Conservation (phyloP, 2,329 filamentous ascomycete species). For the Mycosphaerella sp. region DNA sequence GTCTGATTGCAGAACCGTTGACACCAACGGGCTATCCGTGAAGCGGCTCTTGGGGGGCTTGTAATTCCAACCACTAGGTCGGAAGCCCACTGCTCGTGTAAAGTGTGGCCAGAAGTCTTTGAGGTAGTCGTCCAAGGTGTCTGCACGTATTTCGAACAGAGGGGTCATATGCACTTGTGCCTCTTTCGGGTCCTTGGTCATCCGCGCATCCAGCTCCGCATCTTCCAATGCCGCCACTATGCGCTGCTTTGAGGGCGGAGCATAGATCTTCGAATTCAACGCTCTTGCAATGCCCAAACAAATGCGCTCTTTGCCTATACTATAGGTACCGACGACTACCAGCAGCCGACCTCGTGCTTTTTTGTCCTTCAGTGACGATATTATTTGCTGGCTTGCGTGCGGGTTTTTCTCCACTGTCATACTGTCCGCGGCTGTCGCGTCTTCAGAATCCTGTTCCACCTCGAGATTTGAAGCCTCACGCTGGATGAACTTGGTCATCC, state of each 20-base stretch:
- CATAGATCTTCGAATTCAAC: slow-evolving; percentile 81
- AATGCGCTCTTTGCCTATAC: slow-evolving; percentile 94
- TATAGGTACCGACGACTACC: slow-evolving; percentile 93
- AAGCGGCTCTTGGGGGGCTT: slow-evolving; percentile 60
- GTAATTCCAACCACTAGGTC: slow-evolving; percentile 93
- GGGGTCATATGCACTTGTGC: slow-evolving; percentile 98
- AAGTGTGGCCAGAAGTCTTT: slow-evolving; percentile 74
- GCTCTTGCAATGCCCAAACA: slow-evolving; percentile 87
- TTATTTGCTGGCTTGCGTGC: slow-evolving; percentile 27
- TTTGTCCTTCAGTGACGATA: slow-evolving; percentile 26
- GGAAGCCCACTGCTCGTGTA: slow-evolving; percentile 78
- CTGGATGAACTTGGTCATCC: slow-evolving; percentile 58
- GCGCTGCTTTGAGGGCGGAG: slow-evolving; percentile 71
- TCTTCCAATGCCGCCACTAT: slow-evolving; percentile 83
- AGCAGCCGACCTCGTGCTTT: slow-evolving; percentile 62
- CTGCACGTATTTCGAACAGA: slow-evolving; percentile 85
- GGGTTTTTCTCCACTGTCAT: slow-evolving; percentile 32
- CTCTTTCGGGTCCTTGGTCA: slow-evolving; percentile 73
- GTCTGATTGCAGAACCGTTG: slow-evolving; percentile 57
- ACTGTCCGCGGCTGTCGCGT: slow-evolving; percentile 33
- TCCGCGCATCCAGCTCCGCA: slow-evolving; percentile 65
- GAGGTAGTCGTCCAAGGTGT: slow-evolving; percentile 86
- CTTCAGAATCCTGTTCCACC: slow-evolving; percentile 35
- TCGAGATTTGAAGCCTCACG: slow-evolving; percentile 36
- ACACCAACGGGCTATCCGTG: slow-evolving; percentile 56